A percentile compares a stretch with the other conserved stretches of the same genome.
phyloP scores from a whole-genome alignment of 106 monocot genomes.

The Dendrobium nobile region DNA sequence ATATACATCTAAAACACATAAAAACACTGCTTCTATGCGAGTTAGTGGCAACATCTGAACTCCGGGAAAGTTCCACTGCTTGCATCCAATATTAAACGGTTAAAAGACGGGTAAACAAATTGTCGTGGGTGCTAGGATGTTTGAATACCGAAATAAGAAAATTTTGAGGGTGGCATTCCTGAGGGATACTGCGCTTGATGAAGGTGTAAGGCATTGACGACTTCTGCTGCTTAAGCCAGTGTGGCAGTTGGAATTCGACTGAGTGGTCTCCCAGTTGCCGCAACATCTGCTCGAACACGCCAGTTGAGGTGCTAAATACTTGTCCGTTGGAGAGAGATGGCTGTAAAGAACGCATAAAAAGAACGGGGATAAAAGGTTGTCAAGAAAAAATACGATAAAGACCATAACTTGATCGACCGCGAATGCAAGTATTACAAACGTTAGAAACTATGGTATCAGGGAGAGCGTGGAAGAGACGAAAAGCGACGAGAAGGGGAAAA shows the following conservation, averaged over 20 bases:
- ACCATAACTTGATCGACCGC: background rate
- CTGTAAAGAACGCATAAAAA: background rate
- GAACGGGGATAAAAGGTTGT: background rate
- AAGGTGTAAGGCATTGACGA: slow-evolving; percentile 25
- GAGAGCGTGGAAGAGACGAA: background rate
- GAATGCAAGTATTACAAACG: background rate
- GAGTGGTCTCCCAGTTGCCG: slow-evolving; percentile 18
- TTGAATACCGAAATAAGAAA: background rate
- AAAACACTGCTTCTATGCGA: background rate
- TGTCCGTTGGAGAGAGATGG: background rate
- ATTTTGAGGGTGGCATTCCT: background rate
- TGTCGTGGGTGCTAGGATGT: background rate
- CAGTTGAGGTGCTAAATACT: background rate
- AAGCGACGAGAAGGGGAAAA: background rate
- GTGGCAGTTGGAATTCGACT: slow-evolving; percentile 34
- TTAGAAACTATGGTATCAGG: background rate
- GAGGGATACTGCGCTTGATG: slow-evolving; percentile 38
- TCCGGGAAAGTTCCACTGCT: background rate
- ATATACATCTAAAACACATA: background rate
- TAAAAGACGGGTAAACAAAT: background rate
- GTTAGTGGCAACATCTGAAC: background rate
- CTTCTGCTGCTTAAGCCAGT: slow-evolving; percentile 30
- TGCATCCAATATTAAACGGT: background rate
- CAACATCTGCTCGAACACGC: slow-evolving; percentile 21
- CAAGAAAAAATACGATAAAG: background rate